These are phyloP conservation scores for Borovskyia barvae DNA, from an alignment of 208 protist species.

Conservation along the genomic window DNA sequence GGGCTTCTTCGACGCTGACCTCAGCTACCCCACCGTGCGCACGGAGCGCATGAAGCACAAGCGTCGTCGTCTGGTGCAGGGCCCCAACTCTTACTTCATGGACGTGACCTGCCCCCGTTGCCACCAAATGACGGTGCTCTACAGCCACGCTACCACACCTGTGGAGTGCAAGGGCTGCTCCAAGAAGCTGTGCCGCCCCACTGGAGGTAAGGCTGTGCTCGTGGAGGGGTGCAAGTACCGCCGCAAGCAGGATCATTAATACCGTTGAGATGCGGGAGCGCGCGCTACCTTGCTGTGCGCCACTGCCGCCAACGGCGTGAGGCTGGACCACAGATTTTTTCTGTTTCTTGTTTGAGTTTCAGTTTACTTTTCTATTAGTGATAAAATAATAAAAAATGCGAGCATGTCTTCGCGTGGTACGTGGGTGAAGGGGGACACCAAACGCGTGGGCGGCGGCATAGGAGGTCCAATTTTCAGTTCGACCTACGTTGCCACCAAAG, in stretches of 20 bases:
- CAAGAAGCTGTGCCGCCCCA: conserved; percentile 97
- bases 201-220: conserved; percentile 97
- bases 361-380: too few relatives aligned
- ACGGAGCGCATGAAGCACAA: conserved; percentile 98
- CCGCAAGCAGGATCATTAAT: conserved; percentile 93
- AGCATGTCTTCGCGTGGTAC: too few relatives aligned
- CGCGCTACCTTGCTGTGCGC: too few relatives aligned
- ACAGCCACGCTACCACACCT: conserved; percentile 97
- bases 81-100: conserved; percentile 99
- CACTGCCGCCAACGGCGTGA: too few relatives aligned
- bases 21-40: conserved; percentile 96
- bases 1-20: conserved; percentile 95
- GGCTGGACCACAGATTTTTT: too few relatives aligned
- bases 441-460: too few relatives aligned
- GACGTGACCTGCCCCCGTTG: conserved; percentile 99
- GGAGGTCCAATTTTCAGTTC: too few relatives aligned
- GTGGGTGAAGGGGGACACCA: too few relatives aligned
- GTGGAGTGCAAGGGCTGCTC: conserved; percentile 97
- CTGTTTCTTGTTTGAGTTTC: too few relatives aligned
- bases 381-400: too few relatives aligned
- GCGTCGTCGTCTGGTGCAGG: conserved; percentile 98
- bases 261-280: too few relatives aligned
- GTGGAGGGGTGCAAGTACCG: conserved; percentile 95
- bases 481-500: too few relatives aligned
- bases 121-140: conserved; percentile 95